A percentile compares a stretch with the other conserved stretches of the same genome.
phyloP scores from a whole-genome alignment of 2,329 filamentous ascomycete species.

The Trichoderma oligosporum region DNA sequence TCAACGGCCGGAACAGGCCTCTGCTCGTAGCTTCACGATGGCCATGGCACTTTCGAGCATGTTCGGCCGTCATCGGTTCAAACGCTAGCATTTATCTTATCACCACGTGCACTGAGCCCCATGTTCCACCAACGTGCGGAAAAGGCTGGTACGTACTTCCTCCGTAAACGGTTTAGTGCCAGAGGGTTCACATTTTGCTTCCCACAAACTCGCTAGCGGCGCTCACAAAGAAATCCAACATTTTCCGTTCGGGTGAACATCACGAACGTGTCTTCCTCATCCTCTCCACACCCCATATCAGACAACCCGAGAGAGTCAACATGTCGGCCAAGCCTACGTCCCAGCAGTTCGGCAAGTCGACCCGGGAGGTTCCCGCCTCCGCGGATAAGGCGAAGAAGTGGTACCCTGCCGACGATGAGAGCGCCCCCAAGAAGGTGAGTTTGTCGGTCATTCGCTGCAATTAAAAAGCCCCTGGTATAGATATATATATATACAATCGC shows the following conservation, averaged over 20 bases:
- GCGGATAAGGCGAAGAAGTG: conserved; percentile 96
- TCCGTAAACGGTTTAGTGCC: conserved; percentile 34
- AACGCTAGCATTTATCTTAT: conserved; percentile 30
- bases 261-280: conserved; percentile 37
- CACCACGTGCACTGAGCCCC: conserved; percentile 38
- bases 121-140: conserved; percentile 26
- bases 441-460: conserved; percentile 26
- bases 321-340: conserved; percentile 75
- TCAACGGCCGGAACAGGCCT: background rate
- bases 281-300: conserved; percentile 38
- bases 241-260: conserved; percentile 36
- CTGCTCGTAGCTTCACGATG: conserved; percentile 27
- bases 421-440: conserved; percentile 92
- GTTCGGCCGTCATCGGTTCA: conserved; percentile 31
- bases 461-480: background rate
- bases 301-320: conserved; percentile 42
- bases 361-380: conserved; percentile 81
- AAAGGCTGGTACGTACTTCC: conserved; percentile 20
- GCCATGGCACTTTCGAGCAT: conserved; percentile 39
- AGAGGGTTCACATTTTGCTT: conserved; percentile 44
- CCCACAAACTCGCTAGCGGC: conserved; percentile 43
- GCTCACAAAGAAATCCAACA: conserved; percentile 42
- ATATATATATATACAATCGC: conserved; percentile 14
- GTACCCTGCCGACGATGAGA: conserved; percentile 94
- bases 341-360: conserved; percentile 98